Percentiles rank a stretch among this genome's conserved stretches.
phyloP scores from a whole-genome alignment of 768 basidiomycete genomes.

The Mycena sanguinolenta region DNA sequence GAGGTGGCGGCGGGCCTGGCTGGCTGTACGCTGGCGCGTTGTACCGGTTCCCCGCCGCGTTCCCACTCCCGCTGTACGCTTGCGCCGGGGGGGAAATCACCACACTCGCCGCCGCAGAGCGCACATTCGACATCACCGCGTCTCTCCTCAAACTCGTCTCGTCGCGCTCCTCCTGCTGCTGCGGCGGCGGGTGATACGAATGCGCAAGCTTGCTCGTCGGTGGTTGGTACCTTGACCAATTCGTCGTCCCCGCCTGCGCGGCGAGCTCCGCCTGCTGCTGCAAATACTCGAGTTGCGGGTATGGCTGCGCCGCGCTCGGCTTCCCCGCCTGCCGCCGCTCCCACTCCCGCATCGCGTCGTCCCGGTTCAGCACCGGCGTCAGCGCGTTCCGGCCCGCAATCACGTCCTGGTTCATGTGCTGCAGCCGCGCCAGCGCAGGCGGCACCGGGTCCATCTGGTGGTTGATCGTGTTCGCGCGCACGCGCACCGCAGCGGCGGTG shows the following conservation, averaged over 20 bases:
- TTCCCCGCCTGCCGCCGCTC: conserved; percentile 89
- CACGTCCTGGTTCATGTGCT: conserved; percentile 90
- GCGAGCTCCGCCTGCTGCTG: conserved; percentile 94
- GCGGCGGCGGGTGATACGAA: conserved; percentile 71
- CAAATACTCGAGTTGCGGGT: conserved; percentile 91
- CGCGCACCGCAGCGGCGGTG: conserved; percentile 61
- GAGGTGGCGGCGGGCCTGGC: conserved; percentile 47
- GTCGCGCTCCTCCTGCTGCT: conserved; percentile 65
- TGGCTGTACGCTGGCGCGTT: conserved; percentile 68
- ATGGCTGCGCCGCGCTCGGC: conserved; percentile 77
- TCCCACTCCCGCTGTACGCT: conserved; percentile 68
- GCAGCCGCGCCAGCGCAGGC: conserved; percentile 89
- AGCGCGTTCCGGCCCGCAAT: conserved; percentile 84
- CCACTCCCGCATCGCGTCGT: conserved; percentile 97
- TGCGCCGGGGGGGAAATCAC: conserved; percentile 84
- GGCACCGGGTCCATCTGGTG: conserved; percentile 92
- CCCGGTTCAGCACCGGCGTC: conserved; percentile 94
- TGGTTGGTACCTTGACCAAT: conserved; percentile 73
- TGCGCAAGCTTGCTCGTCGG: conserved; percentile 75
- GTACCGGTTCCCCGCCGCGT: conserved; percentile 74
- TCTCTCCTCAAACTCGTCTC: conserved; percentile 63
- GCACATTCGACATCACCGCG: conserved; percentile 85
- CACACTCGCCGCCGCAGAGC: conserved; percentile 67
- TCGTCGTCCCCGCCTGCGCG: conserved; percentile 66
- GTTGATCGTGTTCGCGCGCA: conserved; percentile 93